These are phyloP conservation scores for Mycena haematopus DNA, from an alignment of 768 basidiomycete genomes.

Conservation along the genomic window DNA sequence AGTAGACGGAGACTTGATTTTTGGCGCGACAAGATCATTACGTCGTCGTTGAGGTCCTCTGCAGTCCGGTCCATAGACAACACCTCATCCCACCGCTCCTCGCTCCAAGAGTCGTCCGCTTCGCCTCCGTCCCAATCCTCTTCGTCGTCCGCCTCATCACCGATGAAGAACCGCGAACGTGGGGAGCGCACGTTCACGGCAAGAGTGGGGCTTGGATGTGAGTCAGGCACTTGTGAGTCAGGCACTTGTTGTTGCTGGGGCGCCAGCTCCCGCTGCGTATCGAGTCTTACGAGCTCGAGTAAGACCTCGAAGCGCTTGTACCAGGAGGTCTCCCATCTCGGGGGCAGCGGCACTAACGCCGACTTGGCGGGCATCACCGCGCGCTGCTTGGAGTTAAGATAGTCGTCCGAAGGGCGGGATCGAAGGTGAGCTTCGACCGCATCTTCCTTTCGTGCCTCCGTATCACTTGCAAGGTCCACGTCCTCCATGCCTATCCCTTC, in stretches of 20 bases:
- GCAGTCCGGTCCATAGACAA: background rate
- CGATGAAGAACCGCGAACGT: conserved; percentile 29
- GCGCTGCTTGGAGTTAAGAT: conserved; percentile 15
- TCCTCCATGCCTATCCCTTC: conserved; percentile 27
- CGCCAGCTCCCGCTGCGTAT: conserved; percentile 31
- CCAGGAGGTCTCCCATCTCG: conserved; percentile 55
- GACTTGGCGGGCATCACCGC: background rate
- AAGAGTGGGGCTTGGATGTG: background rate
- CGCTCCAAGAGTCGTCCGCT: conserved; percentile 20
- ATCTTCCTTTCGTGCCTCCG: background rate
- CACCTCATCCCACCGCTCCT: conserved; percentile 26
- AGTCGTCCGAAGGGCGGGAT: conserved; percentile 1
- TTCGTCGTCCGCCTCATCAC: conserved; percentile 17
- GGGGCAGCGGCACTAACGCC: conserved; percentile 21
- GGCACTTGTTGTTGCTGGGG: background rate
- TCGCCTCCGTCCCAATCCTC: conserved; percentile 19
- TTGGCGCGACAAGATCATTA: conserved; percentile 9
- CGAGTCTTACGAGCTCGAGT: conserved; percentile 46
- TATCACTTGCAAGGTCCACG: conserved; percentile 18
- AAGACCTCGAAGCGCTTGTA: conserved; percentile 62
- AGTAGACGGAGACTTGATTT: background rate
- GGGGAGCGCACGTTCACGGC: conserved; percentile 12
- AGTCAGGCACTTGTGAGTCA: too few relatives aligned
- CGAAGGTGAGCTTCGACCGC: background rate
- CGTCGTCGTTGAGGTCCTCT: conserved; percentile 3